A percentile compares a stretch with the other conserved stretches of the same genome.
Conservation (phyloP, 1,284 basidiomycete genomes). For the Leccinum pachyderme region DNA sequence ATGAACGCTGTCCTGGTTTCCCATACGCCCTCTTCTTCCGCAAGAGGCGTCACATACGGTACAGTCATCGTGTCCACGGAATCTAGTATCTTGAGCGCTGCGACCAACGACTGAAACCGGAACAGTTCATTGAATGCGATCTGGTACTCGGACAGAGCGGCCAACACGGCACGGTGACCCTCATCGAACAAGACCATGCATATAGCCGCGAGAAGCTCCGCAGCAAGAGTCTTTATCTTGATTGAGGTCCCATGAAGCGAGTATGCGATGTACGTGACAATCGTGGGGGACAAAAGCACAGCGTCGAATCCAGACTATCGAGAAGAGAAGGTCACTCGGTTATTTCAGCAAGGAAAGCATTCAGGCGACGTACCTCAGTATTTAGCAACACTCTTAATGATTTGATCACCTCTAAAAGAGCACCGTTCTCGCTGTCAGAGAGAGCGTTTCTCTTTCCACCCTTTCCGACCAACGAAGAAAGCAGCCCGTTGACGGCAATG, state of each 20-base stretch:
- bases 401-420: slow-evolving; percentile 73
- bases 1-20: slow-evolving; percentile 77
- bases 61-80: slow-evolving; percentile 33
- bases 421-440: slow-evolving; percentile 64
- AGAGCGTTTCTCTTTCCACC: slow-evolving; percentile 57
- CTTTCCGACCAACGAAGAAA: slow-evolving; percentile 61
- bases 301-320: slow-evolving; percentile 68
- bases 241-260: slow-evolving; percentile 64
- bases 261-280: slow-evolving; percentile 76
- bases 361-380: slow-evolving; percentile 61
- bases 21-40: slow-evolving; percentile 72
- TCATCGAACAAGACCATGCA: slow-evolving; percentile 72
- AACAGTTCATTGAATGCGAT: slow-evolving; percentile 71
- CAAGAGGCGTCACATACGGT: slow-evolving; percentile 40
- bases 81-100: slow-evolving; percentile 59
- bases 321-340: slow-evolving; percentile 3
- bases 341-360: background rate
- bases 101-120: slow-evolving; percentile 77
- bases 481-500: slow-evolving; percentile 54
- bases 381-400: slow-evolving; percentile 83
- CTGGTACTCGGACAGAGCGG: slow-evolving; percentile 78
- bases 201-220: slow-evolving; percentile 82
- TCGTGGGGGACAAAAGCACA: slow-evolving; percentile 62
- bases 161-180: slow-evolving; percentile 73
- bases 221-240: slow-evolving; percentile 70